Conservation (phyloP, 225 moss, liverwort and hornwort species). For the Anthoceros angustus region DNA sequence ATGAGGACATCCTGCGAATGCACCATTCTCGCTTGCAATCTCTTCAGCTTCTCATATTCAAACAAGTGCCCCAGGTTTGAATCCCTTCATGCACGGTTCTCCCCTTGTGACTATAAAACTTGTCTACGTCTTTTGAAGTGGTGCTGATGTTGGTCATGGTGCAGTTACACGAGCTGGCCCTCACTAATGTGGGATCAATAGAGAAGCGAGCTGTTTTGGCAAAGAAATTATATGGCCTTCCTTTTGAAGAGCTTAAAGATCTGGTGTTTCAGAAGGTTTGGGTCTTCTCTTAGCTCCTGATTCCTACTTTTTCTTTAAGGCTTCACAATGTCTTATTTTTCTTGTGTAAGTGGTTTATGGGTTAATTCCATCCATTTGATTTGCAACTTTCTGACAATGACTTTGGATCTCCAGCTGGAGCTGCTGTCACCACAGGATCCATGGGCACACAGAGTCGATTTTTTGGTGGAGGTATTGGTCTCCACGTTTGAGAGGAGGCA, state of each 20-base stretch:
- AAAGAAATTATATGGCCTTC: slow-evolving; percentile 42
- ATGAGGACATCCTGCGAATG: slow-evolving; percentile 62
- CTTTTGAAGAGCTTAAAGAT: slow-evolving; percentile 53
- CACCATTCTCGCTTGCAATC: slow-evolving; percentile 75
- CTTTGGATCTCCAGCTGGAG: slow-evolving; percentile 38
- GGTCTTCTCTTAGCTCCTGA: not conserved
- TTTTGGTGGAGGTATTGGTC: slow-evolving; percentile 63
- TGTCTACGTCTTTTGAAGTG: no score
- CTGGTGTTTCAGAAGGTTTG: slow-evolving; percentile 53
- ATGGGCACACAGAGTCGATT: slow-evolving; percentile 61
- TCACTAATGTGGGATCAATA: slow-evolving; percentile 72
- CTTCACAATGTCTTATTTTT: not conserved
- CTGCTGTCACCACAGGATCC: slow-evolving; percentile 47
- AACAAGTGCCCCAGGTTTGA: slow-evolving; percentile 47
- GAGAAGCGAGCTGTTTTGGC: slow-evolving; percentile 62
- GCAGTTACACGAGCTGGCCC: slow-evolving; percentile 49
- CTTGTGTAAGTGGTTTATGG: not conserved
- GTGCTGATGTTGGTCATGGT: not conserved
- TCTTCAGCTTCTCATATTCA: slow-evolving; percentile 60
- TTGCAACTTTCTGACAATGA: not conserved
- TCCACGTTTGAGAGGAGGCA: slow-evolving; percentile 68
- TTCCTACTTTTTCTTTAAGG: not conserved
- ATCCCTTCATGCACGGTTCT: no score
- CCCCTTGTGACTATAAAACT: no score
- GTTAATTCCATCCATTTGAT: no score